A percentile compares a stretch with the other conserved stretches of the same genome.
phyloP scores from a whole-genome alignment of 768 basidiomycete genomes.

The Boletus barrowsii region DNA sequence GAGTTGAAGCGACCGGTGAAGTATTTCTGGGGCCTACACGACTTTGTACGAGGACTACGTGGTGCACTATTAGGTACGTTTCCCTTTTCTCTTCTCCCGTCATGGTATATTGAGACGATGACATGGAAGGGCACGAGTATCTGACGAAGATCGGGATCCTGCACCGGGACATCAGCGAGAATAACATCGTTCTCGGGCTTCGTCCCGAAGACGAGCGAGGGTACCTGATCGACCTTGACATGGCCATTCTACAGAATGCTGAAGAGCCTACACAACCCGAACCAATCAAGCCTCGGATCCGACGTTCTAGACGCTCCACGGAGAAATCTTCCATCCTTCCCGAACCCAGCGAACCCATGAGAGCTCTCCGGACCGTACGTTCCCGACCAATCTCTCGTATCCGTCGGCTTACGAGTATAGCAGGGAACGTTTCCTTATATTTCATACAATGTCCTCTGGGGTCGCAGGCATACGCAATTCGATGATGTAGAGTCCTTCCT shows the following conservation, averaged over 20 bases:
- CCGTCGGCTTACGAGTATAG: not conserved
- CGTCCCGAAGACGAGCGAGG: conserved; percentile 10
- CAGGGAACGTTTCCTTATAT: conserved; percentile 1
- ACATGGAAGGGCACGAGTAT: not conserved
- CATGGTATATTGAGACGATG: not conserved
- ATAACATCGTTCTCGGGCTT: not conserved
- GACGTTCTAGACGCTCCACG: not conserved
- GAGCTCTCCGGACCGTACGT: no score
- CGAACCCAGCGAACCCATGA: no score
- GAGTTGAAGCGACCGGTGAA: not conserved
- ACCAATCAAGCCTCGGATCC: not conserved
- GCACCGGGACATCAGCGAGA: not conserved
- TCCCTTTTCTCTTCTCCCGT: not conserved
- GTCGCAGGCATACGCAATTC: not conserved
- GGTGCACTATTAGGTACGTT: not conserved
- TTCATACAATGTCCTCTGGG: not conserved
- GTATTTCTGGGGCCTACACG: conserved; percentile 1
- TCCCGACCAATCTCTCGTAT: no score
- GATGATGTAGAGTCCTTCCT: conserved; percentile 2
- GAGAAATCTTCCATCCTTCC: not conserved
- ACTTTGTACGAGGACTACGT: not conserved
- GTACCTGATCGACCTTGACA: conserved; percentile 34
- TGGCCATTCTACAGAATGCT: conserved; percentile 2
- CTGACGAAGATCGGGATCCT: not conserved
- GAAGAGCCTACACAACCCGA: not conserved